Evolutionary conservation across 2,329 filamentous ascomycete species (phyloP).

Genomic region (Pyrenophora seminiperda): DNA sequence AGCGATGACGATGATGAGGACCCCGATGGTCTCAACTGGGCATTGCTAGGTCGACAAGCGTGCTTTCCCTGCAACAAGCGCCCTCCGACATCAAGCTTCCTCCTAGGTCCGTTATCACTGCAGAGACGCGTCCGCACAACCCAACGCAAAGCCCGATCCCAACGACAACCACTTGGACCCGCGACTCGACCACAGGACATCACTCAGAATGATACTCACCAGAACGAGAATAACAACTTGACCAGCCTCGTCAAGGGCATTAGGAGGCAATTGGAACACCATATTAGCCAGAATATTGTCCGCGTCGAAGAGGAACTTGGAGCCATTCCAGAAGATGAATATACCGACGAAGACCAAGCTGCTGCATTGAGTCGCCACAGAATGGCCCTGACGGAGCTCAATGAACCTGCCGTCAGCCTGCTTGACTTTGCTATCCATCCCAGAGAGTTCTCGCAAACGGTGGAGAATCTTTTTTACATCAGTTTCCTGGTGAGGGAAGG

Average conservation of each 20-base stretch:
- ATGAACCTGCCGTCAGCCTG: conserved; percentile 68
- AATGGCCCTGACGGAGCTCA: conserved; percentile 62
- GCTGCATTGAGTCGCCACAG: conserved; percentile 68
- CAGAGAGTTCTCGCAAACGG: conserved; percentile 85
- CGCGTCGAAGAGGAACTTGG: conserved; percentile 51
- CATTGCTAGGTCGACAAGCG: conserved; percentile 76
- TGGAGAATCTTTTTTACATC: conserved; percentile 97
- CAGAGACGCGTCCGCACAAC: conserved; percentile 80
- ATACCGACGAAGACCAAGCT: conserved; percentile 46
- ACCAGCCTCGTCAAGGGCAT: conserved; percentile 81
- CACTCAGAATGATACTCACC: conserved; percentile 72
- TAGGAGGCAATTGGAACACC: conserved; percentile 61
- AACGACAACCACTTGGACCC: conserved; percentile 69
- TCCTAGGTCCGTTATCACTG: conserved; percentile 85
- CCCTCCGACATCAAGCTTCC: conserved; percentile 78
- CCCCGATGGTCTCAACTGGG: conserved; percentile 81
- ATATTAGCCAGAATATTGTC: conserved; percentile 44
- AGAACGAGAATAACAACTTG: conserved; percentile 77
- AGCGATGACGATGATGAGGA: conserved; percentile 65
- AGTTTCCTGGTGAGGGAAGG: conserved; percentile 93
- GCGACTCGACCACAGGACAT: conserved; percentile 78
- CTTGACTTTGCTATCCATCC: conserved; percentile 92
- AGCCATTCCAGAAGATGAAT: conserved; percentile 31
- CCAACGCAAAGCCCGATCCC: conserved; percentile 70
- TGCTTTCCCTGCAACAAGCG: conserved; percentile 74